Evolutionary conservation across 2,329 filamentous ascomycete species (phyloP).

Genomic region (Nothophaeocryptopus gaeumannii): DNA sequence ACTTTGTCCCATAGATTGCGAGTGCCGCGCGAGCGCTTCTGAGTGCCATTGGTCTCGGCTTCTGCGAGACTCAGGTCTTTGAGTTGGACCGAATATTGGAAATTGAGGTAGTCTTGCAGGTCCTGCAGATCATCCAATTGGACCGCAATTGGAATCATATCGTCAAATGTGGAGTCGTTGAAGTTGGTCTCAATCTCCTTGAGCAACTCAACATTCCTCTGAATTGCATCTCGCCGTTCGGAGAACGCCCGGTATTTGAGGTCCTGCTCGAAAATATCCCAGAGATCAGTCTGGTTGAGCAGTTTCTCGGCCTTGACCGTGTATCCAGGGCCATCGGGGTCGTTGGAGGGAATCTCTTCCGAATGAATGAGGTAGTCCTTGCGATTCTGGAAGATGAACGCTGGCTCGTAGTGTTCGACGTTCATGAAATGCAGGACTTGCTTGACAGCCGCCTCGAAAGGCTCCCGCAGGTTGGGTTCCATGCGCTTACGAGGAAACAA

Average conservation of each 20-base stretch:
- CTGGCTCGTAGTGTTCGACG: constrained; percentile 89
- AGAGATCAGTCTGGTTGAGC: constrained; percentile 86
- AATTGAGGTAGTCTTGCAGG: constrained; percentile 92
- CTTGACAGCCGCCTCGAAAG: constrained; percentile 82
- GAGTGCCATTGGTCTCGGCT: constrained; percentile 62
- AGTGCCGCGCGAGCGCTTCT: constrained; percentile 78
- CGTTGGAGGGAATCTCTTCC: constrained; percentile 65
- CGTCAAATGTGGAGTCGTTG: constrained; percentile 72
- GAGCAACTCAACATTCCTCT: constrained; percentile 73
- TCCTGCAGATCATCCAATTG: constrained; percentile 97
- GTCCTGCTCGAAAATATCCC: constrained; percentile 91
- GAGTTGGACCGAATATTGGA: constrained; percentile 81
- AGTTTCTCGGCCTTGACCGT: constrained; percentile 80
- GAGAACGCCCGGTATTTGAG: constrained; percentile 91
- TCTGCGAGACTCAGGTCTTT: constrained; percentile 71
- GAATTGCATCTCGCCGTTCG: constrained; percentile 84
- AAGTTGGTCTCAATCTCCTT: constrained; percentile 57
- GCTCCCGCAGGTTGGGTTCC: constrained; percentile 67
- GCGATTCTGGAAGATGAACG: constrained; percentile 96
- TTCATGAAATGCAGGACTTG: constrained; percentile 96
- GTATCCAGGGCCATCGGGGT: constrained; percentile 69
- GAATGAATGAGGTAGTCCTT: constrained; percentile 97
- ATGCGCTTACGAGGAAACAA: constrained; percentile 82
- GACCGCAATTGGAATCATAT: constrained; percentile 73
- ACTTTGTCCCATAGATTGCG: constrained; percentile 80